Conservation (phyloP, 306 rosid genomes). For the Cicer arietinum region DNA sequence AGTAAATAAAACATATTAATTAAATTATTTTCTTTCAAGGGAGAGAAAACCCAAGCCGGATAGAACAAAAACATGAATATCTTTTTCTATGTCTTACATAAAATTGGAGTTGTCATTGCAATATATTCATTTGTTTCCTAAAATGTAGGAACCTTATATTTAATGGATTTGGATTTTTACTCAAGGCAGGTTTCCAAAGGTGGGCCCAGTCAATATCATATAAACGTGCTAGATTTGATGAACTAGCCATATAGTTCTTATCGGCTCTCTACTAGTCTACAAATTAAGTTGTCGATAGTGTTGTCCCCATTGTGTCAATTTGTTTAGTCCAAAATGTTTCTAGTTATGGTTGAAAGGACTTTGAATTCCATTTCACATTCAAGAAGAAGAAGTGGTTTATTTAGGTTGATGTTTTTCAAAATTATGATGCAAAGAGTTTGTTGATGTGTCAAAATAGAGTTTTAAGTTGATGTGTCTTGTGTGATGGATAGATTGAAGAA, state of each 20-base stretch:
- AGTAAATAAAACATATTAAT: constrained; percentile 33
- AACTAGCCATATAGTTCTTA: constrained; percentile 30
- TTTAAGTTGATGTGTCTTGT: background rate
- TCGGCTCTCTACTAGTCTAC: constrained; percentile 38
- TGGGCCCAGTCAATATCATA: constrained; percentile 44
- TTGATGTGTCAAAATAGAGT: background rate
- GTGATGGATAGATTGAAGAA: background rate
- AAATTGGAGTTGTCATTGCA: constrained; percentile 48
- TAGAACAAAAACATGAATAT: constrained; percentile 48
- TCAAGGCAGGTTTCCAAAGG: constrained; percentile 22
- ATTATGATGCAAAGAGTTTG: background rate
- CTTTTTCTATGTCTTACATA: constrained; percentile 45
- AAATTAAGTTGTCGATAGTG: constrained; percentile 23
- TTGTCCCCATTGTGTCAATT: constrained; percentile 18
- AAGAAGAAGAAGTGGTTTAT: background rate
- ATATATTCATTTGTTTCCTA: constrained; percentile 53
- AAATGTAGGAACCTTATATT: constrained; percentile 47
- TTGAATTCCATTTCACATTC: constrained; percentile 26
- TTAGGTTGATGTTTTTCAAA: background rate
- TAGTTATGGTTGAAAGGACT: constrained; percentile 30
- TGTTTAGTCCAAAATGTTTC: constrained; percentile 31
- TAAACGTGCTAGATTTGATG: constrained; percentile 42
- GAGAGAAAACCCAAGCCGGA: constrained; percentile 38
- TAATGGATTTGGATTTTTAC: constrained; percentile 44
- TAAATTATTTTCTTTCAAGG: background rate